phyloP scores from a whole-genome alignment of 1,139 yeast genomes.

The Schwanniomyces etchellsii region DNA sequence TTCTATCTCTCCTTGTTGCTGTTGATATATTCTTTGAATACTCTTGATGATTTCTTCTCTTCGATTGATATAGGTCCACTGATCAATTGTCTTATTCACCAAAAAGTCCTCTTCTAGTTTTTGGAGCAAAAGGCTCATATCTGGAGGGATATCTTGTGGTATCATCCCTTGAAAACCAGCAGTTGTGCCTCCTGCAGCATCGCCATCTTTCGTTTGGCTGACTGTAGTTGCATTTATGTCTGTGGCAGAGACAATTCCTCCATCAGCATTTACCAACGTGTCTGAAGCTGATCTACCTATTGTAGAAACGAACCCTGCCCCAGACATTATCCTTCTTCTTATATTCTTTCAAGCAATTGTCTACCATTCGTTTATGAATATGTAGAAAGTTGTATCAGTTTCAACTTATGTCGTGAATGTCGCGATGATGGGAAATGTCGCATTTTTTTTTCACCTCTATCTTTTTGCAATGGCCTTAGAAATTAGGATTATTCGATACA shows the following conservation, averaged over 20 bases:
- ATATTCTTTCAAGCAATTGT: background rate
- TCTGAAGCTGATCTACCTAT: conserved; percentile 14
- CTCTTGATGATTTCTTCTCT: conserved; percentile 42
- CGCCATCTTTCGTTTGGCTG: conserved; percentile 7
- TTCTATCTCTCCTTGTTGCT: conserved; percentile 21
- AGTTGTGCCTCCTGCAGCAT: conserved; percentile 10
- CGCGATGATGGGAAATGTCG: background rate
- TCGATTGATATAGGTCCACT: conserved; percentile 44
- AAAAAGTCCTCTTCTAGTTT: conserved; percentile 40
- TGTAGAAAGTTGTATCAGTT: background rate
- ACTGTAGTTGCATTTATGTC: conserved; percentile 17
- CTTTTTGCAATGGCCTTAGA: too few species aligned
- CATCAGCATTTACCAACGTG: conserved; percentile 13
- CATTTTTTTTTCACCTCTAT: background rate
- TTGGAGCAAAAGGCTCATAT: conserved; percentile 39
- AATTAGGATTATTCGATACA: too few species aligned
- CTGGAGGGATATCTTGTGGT: conserved; percentile 40
- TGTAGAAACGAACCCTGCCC: conserved; percentile 14
- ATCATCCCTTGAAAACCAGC: conserved; percentile 3
- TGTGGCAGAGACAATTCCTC: conserved; percentile 21
- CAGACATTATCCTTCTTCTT: conserved; percentile 3
- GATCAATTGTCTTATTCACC: conserved; percentile 37
- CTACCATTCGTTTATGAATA: too few species aligned
- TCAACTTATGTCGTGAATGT: background rate
- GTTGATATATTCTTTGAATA: conserved; percentile 31